Percentiles rank a stretch among this genome's conserved stretches.
These are phyloP conservation scores for Epichloe elymi DNA, from an alignment of 2,329 filamentous ascomycete genomes.

Conservation along the genomic window DNA sequence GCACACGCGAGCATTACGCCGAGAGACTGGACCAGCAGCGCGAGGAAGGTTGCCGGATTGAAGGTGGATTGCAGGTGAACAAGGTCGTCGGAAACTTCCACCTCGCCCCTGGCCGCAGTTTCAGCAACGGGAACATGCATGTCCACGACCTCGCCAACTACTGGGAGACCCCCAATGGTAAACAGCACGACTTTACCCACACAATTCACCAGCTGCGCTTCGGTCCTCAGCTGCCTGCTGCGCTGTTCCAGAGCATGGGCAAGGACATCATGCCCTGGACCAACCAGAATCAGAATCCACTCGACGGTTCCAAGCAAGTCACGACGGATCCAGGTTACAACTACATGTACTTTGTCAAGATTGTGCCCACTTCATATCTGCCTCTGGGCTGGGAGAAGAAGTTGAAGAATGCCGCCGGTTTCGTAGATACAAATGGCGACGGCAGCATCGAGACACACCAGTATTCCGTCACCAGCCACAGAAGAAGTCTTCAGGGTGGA, in stretches of 20 bases:
- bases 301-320: conserved; percentile 66
- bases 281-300: conserved; percentile 82
- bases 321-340: conserved; percentile 79
- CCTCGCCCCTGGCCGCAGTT: conserved; percentile 87
- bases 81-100: conserved; percentile 99
- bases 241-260: conserved; percentile 48
- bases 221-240: conserved; percentile 75
- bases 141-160: conserved; percentile 97
- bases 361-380: conserved; percentile 89
- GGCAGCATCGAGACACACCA: conserved; percentile 95
- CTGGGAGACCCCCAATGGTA: conserved; percentile 56
- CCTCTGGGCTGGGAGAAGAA: conserved; percentile 76
- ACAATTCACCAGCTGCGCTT: conserved; percentile 81
- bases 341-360: conserved; percentile 99
- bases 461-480: conserved; percentile 95
- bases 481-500: conserved; percentile 73
- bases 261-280: conserved; percentile 50
- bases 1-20: conserved; percentile 83
- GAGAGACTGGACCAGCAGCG: conserved; percentile 80
- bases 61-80: conserved; percentile 86
- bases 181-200: conserved; percentile 79
- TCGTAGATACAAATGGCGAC: conserved; percentile 39
- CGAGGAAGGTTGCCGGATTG: conserved; percentile 85
- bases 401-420: conserved; percentile 15
- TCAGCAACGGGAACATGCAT: conserved; percentile 94